Conservation (phyloP, 805 yeast genomes). For the Lipomyces japonicus region DNA sequence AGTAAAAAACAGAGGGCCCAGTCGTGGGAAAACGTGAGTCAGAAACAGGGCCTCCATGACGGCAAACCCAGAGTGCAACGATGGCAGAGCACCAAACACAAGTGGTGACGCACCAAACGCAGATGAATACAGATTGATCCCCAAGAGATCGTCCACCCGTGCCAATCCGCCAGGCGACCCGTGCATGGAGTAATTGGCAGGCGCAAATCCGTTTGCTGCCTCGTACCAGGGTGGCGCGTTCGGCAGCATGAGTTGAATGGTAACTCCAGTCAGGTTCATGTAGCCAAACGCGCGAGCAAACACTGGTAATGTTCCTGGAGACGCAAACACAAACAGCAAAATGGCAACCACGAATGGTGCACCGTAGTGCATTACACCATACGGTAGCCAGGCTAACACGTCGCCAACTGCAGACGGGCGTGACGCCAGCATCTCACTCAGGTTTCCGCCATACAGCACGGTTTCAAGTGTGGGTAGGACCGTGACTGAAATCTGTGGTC, state of each 20-base stretch:
- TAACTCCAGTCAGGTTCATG: slow-evolving; percentile 84
- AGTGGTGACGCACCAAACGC: slow-evolving; percentile 83
- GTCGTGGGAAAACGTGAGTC: slow-evolving; percentile 73
- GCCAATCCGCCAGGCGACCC: slow-evolving; percentile 96
- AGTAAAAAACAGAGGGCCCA: slow-evolving; percentile 56
- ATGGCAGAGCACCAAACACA: slow-evolving; percentile 84
- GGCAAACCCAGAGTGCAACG: slow-evolving; percentile 91
- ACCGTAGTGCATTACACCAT: slow-evolving; percentile 86
- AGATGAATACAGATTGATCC: slow-evolving; percentile 76
- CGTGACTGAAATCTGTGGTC: slow-evolving; percentile 87
- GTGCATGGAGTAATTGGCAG: slow-evolving; percentile 85
- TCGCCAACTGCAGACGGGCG: slow-evolving; percentile 63
- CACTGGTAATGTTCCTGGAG: slow-evolving; percentile 78
- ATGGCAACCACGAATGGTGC: slow-evolving; percentile 84
- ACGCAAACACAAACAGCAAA: slow-evolving; percentile 78
- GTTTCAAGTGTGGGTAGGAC: slow-evolving; percentile 90
- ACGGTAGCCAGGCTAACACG: slow-evolving; percentile 91
- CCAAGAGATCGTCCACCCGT: slow-evolving; percentile 74
- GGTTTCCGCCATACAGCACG: slow-evolving; percentile 84
- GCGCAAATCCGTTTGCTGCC: slow-evolving; percentile 72
- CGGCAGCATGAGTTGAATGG: slow-evolving; percentile 77
- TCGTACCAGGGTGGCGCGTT: slow-evolving; percentile 97
- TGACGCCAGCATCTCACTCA: slow-evolving; percentile 74
- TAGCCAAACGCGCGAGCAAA: slow-evolving; percentile 93
- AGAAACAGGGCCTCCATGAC: slow-evolving; percentile 89